Percentiles rank a stretch among this genome's conserved stretches.
phyloP scores from a whole-genome alignment of 257 asterid species.

The Petunia axillaris region DNA sequence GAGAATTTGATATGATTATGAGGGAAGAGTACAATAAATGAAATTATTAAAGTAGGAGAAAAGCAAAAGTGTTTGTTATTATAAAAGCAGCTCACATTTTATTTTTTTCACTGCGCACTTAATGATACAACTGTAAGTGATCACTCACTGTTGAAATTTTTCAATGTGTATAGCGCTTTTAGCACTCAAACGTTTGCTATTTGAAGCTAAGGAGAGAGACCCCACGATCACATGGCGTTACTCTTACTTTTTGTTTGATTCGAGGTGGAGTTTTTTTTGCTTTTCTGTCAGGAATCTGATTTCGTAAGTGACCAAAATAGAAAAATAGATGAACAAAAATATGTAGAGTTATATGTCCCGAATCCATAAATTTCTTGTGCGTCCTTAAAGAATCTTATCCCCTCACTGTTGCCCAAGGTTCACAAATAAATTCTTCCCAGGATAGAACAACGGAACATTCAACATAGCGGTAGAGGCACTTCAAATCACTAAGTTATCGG shows the following conservation, averaged over 20 bases:
- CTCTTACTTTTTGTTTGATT: not conserved
- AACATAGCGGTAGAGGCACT: too few relatives aligned
- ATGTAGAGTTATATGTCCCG: too few relatives aligned
- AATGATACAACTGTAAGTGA: not conserved
- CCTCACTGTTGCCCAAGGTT: too few relatives aligned
- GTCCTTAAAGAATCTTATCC: too few relatives aligned
- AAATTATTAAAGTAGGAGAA: not conserved
- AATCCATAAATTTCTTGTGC: too few relatives aligned
- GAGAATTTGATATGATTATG: constrained; percentile 21
- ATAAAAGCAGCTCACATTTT: constrained; percentile 25
- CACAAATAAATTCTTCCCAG: too few relatives aligned
- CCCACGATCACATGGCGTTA: not conserved
- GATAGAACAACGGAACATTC: too few relatives aligned
- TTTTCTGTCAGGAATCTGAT: too few relatives aligned
- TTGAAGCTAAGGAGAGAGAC: not conserved
- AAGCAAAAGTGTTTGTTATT: constrained; percentile 17
- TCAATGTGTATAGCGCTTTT: constrained; percentile 5
- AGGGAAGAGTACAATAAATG: not conserved
- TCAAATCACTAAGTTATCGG: too few relatives aligned
- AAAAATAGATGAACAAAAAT: too few relatives aligned
- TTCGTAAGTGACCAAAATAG: too few relatives aligned
- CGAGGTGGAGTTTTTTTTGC: not conserved
- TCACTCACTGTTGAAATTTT: not conserved
- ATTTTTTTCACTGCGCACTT: not conserved
- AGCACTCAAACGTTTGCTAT: not conserved